Conservation (phyloP, 164 flowering plant genomes). For the Cinnamomum micranthum region DNA sequence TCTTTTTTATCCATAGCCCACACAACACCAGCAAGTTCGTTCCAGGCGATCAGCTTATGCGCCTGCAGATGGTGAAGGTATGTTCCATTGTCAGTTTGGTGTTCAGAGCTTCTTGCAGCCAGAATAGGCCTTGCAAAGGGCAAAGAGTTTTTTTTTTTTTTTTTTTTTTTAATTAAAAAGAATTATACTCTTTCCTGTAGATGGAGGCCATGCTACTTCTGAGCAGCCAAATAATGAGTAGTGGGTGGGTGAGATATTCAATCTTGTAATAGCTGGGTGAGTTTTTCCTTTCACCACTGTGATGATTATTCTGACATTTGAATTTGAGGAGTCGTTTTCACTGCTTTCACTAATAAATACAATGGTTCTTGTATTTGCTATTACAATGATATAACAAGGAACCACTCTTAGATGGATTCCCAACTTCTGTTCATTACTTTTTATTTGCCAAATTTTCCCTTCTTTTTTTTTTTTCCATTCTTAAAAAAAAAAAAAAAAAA, state of each 20-base stretch:
- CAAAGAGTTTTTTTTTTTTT: background rate
- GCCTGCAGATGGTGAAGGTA: slow-evolving; percentile 32
- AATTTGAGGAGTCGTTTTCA: background rate
- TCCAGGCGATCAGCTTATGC: slow-evolving; percentile 73
- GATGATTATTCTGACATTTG: background rate
- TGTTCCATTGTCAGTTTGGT: background rate
- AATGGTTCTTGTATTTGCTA: background rate
- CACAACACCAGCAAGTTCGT: slow-evolving; percentile 66
- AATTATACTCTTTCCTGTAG: slow-evolving; percentile 1
- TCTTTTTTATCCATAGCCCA: slow-evolving; percentile 35
- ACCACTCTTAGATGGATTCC: background rate
- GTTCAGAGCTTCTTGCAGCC: background rate
- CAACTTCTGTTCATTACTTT: background rate
- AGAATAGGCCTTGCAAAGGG: background rate
- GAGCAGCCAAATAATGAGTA: slow-evolving; percentile 34
- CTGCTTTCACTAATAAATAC: background rate
- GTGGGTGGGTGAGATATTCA: background rate
- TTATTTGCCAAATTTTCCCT: background rate
- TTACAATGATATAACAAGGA: background rate
- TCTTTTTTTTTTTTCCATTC: background rate
- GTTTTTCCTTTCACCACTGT: slow-evolving; percentile 1
- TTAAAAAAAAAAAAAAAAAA: too few relatives aligned
- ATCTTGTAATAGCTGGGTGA: background rate
- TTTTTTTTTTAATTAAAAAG: background rate
- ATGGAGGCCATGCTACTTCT: slow-evolving; percentile 54